Base-by-base conservation (phyloP, 371 early-diverging fungal genomes). In the Mortierella sp. region DNA sequence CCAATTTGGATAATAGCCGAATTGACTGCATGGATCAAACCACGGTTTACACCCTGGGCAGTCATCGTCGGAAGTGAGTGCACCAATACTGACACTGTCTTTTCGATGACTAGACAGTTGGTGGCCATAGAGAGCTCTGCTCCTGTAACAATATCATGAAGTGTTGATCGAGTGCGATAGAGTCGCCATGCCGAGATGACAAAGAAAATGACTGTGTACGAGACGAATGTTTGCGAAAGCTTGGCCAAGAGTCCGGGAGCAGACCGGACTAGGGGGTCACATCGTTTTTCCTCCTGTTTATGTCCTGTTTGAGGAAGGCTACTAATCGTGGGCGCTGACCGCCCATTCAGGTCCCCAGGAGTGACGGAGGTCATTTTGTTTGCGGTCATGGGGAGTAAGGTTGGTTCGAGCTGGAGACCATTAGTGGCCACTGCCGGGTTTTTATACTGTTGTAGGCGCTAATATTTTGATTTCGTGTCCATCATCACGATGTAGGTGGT, bases 181-280 rank as follows among this genome's bases (percentile, higher is more conserved):
- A 77, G 63, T 7, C 53, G 79, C 23, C 65, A 69, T 9, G 73
- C 70, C 18, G 72, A 68, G 7, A 69, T 28, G 57, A 68, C 26
- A 4, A 77, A 51, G 51, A 68, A 72, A 0, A 77, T 61, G 14
- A 77, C 63, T 0, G 63, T 55, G 30, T 68, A 65, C 18, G 69
- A 62, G 1, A 64, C 66, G 30, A 72, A 66, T 19, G 73, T 62
- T 14, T 68, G 79, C 1, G 73, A 77, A 23, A 77, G 68, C 51
- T 72, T 72, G 37, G 79, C 79, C 5, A 51, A 21, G 7, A 68
- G 70, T 1, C 79, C 73, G 2, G 53, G 56, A 37, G 58, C 68
- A 3, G 76, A 68, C 7, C 19, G 47, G 46, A 61, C 19, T 12
- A 43, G 11, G 18, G 58, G 45, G 5, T 37, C 37, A 9, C 9